Percentiles rank a stretch among this genome's conserved stretches.
Evolutionary conservation across 164 flowering plant genomes (phyloP).

Genomic region (Annona squamosa): DNA sequence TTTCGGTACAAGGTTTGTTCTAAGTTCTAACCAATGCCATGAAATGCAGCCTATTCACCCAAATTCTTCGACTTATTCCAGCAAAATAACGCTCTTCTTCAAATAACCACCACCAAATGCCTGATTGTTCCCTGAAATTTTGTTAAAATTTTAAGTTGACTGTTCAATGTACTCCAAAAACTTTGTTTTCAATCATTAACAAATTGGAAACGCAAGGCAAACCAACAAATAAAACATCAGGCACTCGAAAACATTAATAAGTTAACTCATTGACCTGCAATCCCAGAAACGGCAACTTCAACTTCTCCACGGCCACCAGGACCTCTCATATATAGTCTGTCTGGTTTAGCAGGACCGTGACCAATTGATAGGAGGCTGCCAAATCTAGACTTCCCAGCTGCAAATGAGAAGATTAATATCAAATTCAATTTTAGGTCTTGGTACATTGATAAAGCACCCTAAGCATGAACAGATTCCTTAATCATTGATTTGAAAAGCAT

Average conservation of each 20-base stretch:
- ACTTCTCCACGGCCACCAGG: conserved; percentile 99
- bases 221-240: neutral
- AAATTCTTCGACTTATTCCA: neutral
- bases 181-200: neutral
- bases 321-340: conserved; percentile 93
- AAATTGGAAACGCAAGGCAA: neutral
- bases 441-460: neutral
- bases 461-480: too few relatives aligned
- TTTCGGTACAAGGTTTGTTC: neutral
- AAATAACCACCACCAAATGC: too few relatives aligned
- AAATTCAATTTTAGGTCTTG: neutral
- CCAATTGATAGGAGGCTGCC: conserved; percentile 80
- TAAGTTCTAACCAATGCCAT: neutral
- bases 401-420: conserved; percentile 9
- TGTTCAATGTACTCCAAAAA: too few relatives aligned
- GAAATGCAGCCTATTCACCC: neutral
- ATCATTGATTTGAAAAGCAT: too few relatives aligned
- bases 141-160: too few relatives aligned
- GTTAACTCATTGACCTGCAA: conserved; percentile 46
- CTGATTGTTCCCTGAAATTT: too few relatives aligned
- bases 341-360: conserved; percentile 56
- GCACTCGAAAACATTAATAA: neutral
- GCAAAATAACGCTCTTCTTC: neutral
- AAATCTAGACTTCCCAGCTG: conserved; percentile 84
- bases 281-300: conserved; percentile 97